phyloP scores from a whole-genome alignment of 2,329 filamentous ascomycete species.

The Aspergillus sp. region DNA sequence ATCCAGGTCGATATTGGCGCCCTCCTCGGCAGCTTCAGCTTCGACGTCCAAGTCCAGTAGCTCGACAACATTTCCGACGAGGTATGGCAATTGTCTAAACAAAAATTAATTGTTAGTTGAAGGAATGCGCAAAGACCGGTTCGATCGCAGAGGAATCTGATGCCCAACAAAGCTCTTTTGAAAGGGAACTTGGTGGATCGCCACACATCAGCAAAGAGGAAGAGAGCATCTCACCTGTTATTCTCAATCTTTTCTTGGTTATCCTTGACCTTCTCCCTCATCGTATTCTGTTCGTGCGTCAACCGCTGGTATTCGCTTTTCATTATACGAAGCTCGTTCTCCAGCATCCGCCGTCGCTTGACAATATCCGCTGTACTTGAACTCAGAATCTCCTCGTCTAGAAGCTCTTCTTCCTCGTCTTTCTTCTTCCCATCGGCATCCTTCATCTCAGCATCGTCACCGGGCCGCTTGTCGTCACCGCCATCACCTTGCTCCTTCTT shows the following conservation, averaged over 20 bases:
- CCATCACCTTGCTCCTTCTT: constrained; percentile 63
- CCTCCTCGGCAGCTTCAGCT: constrained; percentile 93
- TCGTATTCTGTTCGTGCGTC: constrained; percentile 90
- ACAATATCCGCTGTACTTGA: constrained; percentile 93
- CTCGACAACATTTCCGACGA: constrained; percentile 97
- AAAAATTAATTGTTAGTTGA: too few species aligned
- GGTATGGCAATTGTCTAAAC: constrained; percentile 87
- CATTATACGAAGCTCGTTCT: constrained; percentile 99
- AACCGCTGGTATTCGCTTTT: constrained; percentile 93
- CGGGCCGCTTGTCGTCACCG: constrained; percentile 56
- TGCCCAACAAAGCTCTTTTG: background rate
- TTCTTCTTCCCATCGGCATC: constrained; percentile 72
- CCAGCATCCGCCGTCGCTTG: constrained; percentile 84
- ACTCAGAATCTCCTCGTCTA: constrained; percentile 90
- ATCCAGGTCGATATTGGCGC: constrained; percentile 97
- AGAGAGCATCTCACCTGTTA: constrained; percentile 67
- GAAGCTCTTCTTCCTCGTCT: constrained; percentile 72
- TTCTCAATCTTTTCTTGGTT: constrained; percentile 99
- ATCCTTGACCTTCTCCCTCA: constrained; percentile 99
- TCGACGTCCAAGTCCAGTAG: constrained; percentile 95
- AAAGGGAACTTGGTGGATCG: background rate
- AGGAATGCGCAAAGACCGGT: background rate
- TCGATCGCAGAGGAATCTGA: background rate
- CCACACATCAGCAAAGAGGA: constrained; percentile 3
- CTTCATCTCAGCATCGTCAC: constrained; percentile 82